Conservation (phyloP, 495 filamentous ascomycete genomes). For the Xylaria castorea region DNA sequence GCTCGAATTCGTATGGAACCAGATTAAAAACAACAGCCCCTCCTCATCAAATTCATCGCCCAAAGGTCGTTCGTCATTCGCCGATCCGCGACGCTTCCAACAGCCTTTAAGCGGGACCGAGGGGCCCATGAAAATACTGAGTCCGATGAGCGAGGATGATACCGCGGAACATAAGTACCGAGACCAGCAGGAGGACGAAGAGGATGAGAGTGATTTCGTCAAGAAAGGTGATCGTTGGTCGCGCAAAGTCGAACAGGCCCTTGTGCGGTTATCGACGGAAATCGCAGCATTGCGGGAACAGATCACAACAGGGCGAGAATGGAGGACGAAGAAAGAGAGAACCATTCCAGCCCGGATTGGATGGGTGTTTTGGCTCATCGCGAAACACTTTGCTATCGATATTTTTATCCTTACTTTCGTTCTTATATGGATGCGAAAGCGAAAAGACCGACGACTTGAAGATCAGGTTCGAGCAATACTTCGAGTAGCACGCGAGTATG, state of each 20-base stretch:
- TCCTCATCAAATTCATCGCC: constrained; percentile 65
- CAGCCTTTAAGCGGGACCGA: constrained; percentile 55
- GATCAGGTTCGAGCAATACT: constrained; percentile 72
- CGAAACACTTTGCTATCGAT: constrained; percentile 79
- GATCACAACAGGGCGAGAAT: constrained; percentile 71
- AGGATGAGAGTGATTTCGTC: constrained; percentile 49
- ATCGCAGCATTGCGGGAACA: constrained; percentile 93
- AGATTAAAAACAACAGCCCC: constrained; percentile 83
- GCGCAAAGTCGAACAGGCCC: constrained; percentile 80
- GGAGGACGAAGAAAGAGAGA: constrained; percentile 59
- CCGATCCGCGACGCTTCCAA: constrained; percentile 51
- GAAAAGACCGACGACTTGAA: constrained; percentile 79
- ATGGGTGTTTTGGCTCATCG: constrained; percentile 71
- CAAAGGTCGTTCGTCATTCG: constrained; percentile 38
- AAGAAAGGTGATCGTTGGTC: constrained; percentile 70
- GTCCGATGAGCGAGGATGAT: constrained; percentile 81
- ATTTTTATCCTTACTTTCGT: constrained; percentile 70
- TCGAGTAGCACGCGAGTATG: constrained; percentile 64
- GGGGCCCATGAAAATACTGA: constrained; percentile 70
- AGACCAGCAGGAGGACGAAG: constrained; percentile 45
- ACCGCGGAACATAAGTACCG: constrained; percentile 62
- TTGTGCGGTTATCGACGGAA: constrained; percentile 90
- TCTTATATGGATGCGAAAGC: constrained; percentile 78
- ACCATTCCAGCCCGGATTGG: constrained; percentile 71
- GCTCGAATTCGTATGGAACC: constrained; percentile 98